Percentiles rank a stretch among this genome's conserved stretches.
phyloP scores from a whole-genome alignment of 768 basidiomycete species.

The Solioccasus polychromus region DNA sequence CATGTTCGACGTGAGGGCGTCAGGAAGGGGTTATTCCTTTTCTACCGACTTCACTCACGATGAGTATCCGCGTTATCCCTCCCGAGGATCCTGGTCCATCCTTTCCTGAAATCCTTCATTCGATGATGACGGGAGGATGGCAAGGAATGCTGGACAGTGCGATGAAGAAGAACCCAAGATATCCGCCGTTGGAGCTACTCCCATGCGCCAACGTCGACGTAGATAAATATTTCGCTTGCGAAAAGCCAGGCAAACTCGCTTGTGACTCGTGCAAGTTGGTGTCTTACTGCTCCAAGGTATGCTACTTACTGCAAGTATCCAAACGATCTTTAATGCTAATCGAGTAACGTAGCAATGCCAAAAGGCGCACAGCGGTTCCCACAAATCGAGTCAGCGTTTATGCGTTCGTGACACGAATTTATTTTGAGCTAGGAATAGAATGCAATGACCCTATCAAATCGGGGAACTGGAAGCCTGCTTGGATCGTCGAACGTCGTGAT shows the following conservation, averaged over 20 bases:
- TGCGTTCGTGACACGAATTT: no score
- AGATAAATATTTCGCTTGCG: conserved; percentile 23
- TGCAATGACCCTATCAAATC: no score
- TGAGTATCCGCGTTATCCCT: conserved; percentile 21
- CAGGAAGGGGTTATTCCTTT: neutral
- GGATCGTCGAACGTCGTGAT: no score
- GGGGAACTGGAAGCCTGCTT: no score
- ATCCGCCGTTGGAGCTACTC: conserved; percentile 25
- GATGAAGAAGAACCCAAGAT: conserved; percentile 12
- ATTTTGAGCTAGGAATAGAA: no score
- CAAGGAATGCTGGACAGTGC: conserved; percentile 10
- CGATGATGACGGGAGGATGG: conserved; percentile 12
- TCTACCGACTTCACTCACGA: neutral
- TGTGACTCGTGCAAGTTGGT: conserved; percentile 37
- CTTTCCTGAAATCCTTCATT: conserved; percentile 5
- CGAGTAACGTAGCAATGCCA: no score
- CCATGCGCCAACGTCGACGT: conserved; percentile 37
- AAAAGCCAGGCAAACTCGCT: conserved; percentile 28
- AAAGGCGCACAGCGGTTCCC: no score
- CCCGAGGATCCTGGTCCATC: conserved; percentile 12
- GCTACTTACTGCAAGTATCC: no score
- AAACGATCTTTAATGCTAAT: no score
- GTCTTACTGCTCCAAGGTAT: conserved; percentile 42
- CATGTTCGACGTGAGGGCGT: conserved; percentile 19
- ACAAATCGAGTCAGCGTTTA: no score